phyloP scores from a whole-genome alignment of 345 rosid genomes.

The Eucalyptus brandiana region DNA sequence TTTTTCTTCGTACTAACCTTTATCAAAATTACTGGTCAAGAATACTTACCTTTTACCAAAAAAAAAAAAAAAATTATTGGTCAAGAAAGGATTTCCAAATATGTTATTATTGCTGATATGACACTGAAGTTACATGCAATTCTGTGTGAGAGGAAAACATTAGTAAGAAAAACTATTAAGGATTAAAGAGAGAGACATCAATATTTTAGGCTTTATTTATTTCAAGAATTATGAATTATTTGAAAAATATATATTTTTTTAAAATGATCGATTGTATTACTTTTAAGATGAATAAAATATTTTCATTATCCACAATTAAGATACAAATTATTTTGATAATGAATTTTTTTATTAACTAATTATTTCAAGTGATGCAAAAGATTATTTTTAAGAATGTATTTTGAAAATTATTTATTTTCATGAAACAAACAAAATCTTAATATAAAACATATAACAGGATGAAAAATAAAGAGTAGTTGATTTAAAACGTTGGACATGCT shows the following conservation, averaged over 20 bases:
- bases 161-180: background rate
- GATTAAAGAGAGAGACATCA: background rate
- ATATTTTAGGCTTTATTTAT: background rate
- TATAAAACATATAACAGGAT: background rate
- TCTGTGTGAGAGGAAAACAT: background rate
- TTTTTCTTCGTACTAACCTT: background rate
- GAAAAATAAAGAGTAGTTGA: background rate
- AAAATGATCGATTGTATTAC: too few relatives aligned
- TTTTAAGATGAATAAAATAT: too few relatives aligned
- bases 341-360: too few relatives aligned
- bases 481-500: background rate
- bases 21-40: background rate
- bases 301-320: too few relatives aligned
- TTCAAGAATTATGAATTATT: too few relatives aligned
- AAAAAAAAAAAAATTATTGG: background rate
- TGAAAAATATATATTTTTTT: too few relatives aligned
- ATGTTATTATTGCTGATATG: background rate
- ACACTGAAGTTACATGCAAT: background rate
- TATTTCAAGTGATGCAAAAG: too few relatives aligned
- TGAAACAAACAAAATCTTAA: fast-evolving
- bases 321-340: background rate
- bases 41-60: too few relatives aligned
- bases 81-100: background rate
- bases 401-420: too few relatives aligned
- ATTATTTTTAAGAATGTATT: too few relatives aligned